Evolutionary conservation across 495 filamentous ascomycete genomes (phyloP), one percentile per base, ranked within the genome.

Genomic region (Aspergillus wentii): DNA sequence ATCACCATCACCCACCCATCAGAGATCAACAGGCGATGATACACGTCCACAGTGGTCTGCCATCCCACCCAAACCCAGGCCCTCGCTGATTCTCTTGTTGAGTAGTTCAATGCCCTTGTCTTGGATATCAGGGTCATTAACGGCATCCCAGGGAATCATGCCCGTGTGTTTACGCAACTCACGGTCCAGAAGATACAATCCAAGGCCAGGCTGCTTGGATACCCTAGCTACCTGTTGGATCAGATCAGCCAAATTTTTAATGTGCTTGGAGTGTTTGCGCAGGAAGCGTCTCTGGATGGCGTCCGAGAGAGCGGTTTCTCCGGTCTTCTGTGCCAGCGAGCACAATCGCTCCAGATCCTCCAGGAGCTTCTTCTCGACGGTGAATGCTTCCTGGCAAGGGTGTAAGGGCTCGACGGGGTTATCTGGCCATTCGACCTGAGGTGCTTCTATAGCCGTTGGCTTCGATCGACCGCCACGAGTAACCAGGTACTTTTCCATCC

Each of bases 401-500:
- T 17, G 22, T 8, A 43, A 16, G 6, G 45, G 45, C 21, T 48
- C 45, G 17, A 48, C 39, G 19, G 45, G 45, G 15, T 20, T 22
- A 10, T 43, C 34, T 10, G 45, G 45, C 14, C 19, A 48, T 10
- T 43, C 39, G 27, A 21, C 16, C 4, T 21, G 14, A 5, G 45
- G 23, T 3, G 38, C 22, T 17, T 48, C 34, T 33, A 48, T 43
- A 8, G 40, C 30, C 10, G 40, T 48, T 5, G 45, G 45, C 29
- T 48, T 48, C 23, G 27, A 34, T 7, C 38, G n/a, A 2, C 45
- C 45, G 11, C 45, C 45, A 22, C 45, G 39, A 10, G 19, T 21
- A 23, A 48, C 19, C 17, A 48, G 45, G 16, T 43, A 48, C 23
- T 38, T 43, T 29, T 48, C 45, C 10, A 48, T 20, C 45, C 45